Evolutionary conservation across 805 yeast species (phyloP).

Genomic region (Candida xyloterini): DNA sequence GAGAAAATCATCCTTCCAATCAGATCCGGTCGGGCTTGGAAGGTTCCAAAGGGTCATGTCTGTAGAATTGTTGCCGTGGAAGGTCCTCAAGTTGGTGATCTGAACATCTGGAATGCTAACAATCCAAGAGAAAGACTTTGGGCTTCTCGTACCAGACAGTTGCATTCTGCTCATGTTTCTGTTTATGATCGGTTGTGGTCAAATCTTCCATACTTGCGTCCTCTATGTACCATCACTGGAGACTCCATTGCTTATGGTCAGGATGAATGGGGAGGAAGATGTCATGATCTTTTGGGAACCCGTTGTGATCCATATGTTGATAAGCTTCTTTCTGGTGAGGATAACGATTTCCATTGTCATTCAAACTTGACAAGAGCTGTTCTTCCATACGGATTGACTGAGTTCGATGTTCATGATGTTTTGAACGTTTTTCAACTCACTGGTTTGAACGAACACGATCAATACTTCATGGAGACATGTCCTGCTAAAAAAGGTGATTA

Average conservation of each 20-base stretch:
- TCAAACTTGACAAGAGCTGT: conserved; percentile 61
- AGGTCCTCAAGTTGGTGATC: conserved; percentile 71
- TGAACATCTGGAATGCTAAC: conserved; percentile 60
- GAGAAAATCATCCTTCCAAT: conserved; percentile 46
- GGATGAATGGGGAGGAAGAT: conserved; percentile 64
- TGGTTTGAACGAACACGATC: conserved; percentile 62
- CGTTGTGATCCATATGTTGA: conserved; percentile 71
- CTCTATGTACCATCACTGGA: conserved; percentile 59
- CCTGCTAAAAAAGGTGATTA: conserved; percentile 60
- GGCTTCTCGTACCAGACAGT: conserved; percentile 68
- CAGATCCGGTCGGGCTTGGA: conserved; percentile 59
- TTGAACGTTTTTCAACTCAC: conserved; percentile 69
- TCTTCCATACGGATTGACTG: conserved; percentile 58
- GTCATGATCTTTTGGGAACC: conserved; percentile 65
- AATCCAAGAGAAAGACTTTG: conserved; percentile 64
- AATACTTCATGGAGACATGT: conserved; percentile 68
- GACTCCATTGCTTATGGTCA: conserved; percentile 58
- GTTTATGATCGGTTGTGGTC: conserved; percentile 65
- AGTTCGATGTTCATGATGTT: conserved; percentile 66
- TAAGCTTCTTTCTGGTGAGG: conserved; percentile 59
- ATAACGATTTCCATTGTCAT: conserved; percentile 65
- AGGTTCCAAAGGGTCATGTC: conserved; percentile 57
- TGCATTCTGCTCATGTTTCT: conserved; percentile 61
- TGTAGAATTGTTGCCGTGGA: conserved; percentile 62
- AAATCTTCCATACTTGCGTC: conserved; percentile 61